A percentile compares a stretch with the other conserved stretches of the same genome.
Evolutionary conservation across 495 filamentous ascomycete genomes (phyloP).

Genomic region (Massariosphaeria phaeospora): DNA sequence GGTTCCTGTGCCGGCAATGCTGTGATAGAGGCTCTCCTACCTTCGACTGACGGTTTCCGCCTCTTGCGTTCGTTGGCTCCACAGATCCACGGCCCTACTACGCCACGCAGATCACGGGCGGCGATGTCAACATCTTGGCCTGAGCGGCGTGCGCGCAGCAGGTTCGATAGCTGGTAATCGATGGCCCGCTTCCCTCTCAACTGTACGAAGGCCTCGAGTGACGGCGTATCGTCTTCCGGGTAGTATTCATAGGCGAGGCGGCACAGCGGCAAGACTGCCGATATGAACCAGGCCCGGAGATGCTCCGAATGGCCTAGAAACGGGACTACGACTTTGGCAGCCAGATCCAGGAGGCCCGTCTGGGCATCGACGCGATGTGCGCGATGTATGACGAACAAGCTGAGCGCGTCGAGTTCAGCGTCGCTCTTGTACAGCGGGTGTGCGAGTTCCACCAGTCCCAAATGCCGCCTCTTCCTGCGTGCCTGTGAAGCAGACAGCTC

Average conservation of each 20-base stretch:
- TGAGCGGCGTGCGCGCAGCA: conserved; percentile 38
- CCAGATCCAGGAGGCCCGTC: conserved; percentile 67
- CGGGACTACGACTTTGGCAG: conserved; percentile 66
- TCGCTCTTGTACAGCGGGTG: conserved; percentile 36
- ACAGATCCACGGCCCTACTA: conserved; percentile 80
- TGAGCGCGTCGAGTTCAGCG: conserved; percentile 52
- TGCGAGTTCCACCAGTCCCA: conserved; percentile 60
- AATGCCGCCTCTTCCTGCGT: conserved; percentile 62
- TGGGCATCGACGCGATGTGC: conserved; percentile 71
- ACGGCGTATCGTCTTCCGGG: conserved; percentile 52
- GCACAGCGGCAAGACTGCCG: conserved; percentile 69
- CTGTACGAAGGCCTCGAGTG: conserved; percentile 57
- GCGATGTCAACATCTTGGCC: conserved; percentile 37
- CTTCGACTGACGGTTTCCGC: conserved; percentile 44
- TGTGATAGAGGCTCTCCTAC: conserved; percentile 9
- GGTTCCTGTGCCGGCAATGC: conserved; percentile 18
- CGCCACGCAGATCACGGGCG: conserved; percentile 62
- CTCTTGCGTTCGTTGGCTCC: conserved; percentile 60
- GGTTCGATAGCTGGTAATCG: conserved; percentile 63
- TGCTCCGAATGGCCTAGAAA: conserved; percentile 65
- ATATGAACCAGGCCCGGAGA: conserved; percentile 71
- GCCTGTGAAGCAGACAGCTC: conserved; percentile 61
- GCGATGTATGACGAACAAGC: conserved; percentile 69
- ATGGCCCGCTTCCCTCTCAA: conserved; percentile 61
- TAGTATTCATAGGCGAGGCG: conserved; percentile 84